Conservation (phyloP, 2,329 filamentous ascomycete genomes). For the Talaromyces funiculosus region DNA sequence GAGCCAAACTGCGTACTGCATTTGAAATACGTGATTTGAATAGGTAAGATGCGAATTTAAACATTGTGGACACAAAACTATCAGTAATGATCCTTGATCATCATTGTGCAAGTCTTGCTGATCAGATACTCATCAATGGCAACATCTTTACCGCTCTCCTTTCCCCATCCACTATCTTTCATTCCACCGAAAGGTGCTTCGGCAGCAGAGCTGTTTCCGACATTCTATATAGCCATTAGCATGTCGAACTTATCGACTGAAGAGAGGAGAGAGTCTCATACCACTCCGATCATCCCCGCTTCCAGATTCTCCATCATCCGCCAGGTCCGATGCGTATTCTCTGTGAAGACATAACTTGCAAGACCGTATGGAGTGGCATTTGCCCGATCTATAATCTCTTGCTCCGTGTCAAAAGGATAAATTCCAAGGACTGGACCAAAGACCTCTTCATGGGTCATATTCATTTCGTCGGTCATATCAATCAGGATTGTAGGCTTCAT, state of each 20-base stretch:
- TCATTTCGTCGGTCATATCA: slow-evolving; percentile 48
- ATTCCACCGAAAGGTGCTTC: slow-evolving; percentile 22
- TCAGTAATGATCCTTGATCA: slow-evolving; percentile 23
- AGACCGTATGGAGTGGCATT: slow-evolving; percentile 42
- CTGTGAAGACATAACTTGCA: slow-evolving; percentile 43
- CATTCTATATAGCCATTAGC: slow-evolving; percentile 20
- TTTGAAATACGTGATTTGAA: neutral
- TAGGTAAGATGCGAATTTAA: neutral
- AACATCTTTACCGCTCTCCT: slow-evolving; percentile 23
- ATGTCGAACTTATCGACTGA: neutral
- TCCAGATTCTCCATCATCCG: slow-evolving; percentile 39
- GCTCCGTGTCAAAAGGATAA: slow-evolving; percentile 49
- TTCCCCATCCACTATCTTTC: slow-evolving; percentile 28
- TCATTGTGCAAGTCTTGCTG: slow-evolving; percentile 42
- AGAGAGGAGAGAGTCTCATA: neutral
- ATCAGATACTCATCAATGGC: slow-evolving; percentile 36
- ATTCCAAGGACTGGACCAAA: slow-evolving; percentile 58
- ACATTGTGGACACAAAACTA: neutral
- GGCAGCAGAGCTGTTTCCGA: slow-evolving; percentile 20
- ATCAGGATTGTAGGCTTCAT: slow-evolving; percentile 52
- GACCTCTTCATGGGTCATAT: slow-evolving; percentile 51
- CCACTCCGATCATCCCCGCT: slow-evolving; percentile 38
- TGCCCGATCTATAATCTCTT: slow-evolving; percentile 39
- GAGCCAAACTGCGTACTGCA: neutral
- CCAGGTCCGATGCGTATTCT: slow-evolving; percentile 39